Evolutionary conservation across 148 eudicot species (phyloP).

Genomic region (Rhododendron molle): DNA sequence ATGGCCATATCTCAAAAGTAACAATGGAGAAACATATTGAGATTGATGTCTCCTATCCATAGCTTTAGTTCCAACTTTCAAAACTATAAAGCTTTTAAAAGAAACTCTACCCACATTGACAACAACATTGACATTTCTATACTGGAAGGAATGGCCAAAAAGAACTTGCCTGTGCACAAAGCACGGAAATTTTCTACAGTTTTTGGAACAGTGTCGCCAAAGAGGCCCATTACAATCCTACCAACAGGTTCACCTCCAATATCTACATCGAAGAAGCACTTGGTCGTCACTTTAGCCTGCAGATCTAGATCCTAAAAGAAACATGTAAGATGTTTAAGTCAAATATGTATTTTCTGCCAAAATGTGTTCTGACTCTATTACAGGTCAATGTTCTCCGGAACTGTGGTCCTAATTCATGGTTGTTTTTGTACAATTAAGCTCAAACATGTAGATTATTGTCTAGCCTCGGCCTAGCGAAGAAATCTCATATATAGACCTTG

Average conservation of each 20-base stretch:
- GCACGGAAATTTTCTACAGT: slow-evolving; percentile 51
- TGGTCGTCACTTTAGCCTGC: slow-evolving; percentile 31
- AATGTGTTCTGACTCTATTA: background rate
- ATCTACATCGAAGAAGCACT: slow-evolving; percentile 36
- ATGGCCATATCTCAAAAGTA: background rate
- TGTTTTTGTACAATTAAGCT: background rate
- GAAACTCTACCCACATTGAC: no score
- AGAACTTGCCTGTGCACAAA: slow-evolving; percentile 35
- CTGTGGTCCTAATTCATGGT: background rate
- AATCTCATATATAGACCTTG: background rate
- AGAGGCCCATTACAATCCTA: slow-evolving; percentile 41
- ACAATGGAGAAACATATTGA: background rate
- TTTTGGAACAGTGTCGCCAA: slow-evolving; percentile 40
- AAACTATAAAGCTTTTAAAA: background rate
- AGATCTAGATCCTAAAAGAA: slow-evolving; percentile 22
- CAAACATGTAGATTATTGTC: background rate
- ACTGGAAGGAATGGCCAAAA: background rate
- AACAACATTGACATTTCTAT: background rate
- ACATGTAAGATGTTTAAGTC: background rate
- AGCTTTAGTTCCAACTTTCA: background rate
- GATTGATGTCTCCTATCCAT: background rate
- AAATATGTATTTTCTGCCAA: background rate
- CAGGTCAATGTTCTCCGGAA: background rate
- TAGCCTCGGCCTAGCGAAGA: background rate
- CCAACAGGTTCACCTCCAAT: slow-evolving; percentile 38